phyloP scores from a whole-genome alignment of 2,329 filamentous ascomycete genomes.

The Herpotrichia juniperi region DNA sequence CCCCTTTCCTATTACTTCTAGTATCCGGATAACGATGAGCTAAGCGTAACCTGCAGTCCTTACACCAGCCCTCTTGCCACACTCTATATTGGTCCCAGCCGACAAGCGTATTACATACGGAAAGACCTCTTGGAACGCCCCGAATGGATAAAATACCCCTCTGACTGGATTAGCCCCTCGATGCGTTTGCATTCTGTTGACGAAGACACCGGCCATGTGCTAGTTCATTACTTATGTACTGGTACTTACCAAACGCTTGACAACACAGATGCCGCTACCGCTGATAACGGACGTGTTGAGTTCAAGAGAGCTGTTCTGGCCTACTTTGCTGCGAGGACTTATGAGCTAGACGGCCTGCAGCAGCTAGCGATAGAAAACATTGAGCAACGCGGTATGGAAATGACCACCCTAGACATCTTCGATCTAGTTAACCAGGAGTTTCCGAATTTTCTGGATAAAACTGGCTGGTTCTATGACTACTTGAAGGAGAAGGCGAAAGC shows the following conservation, averaged over 20 bases:
- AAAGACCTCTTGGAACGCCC: slow-evolving; percentile 11
- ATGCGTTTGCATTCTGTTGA: slow-evolving; percentile 19
- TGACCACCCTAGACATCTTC: slow-evolving; percentile 17
- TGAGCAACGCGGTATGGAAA: slow-evolving; percentile 3
- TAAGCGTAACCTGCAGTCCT: slow-evolving; percentile 14
- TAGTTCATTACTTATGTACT: slow-evolving; percentile 33
- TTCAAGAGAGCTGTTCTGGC: slow-evolving; percentile 19
- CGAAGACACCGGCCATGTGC: slow-evolving; percentile 21
- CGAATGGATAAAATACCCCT: slow-evolving; percentile 5
- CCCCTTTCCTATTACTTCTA: slow-evolving; percentile 6
- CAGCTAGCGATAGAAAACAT: slow-evolving; percentile 15
- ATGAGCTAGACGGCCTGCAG: slow-evolving; percentile 17
- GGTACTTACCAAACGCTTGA: slow-evolving; percentile 32
- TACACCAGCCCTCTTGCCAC: slow-evolving; percentile 7
- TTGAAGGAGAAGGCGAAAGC: slow-evolving; percentile 12
- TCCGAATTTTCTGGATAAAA: slow-evolving; percentile 8
- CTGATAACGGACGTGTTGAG: slow-evolving; percentile 12
- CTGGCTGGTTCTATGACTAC: slow-evolving; percentile 17
- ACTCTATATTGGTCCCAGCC: slow-evolving; percentile 8
- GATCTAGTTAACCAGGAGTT: slow-evolving; percentile 15
- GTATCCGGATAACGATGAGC: not conserved
- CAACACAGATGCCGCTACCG: slow-evolving; percentile 2
- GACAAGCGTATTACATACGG: slow-evolving; percentile 10
- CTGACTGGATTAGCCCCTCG: not conserved
- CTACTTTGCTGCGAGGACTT: slow-evolving; percentile 16